These are phyloP conservation scores for Ophiosphaerella herpotricha DNA, from an alignment of 2,329 filamentous ascomycete genomes.

Conservation along the genomic window DNA sequence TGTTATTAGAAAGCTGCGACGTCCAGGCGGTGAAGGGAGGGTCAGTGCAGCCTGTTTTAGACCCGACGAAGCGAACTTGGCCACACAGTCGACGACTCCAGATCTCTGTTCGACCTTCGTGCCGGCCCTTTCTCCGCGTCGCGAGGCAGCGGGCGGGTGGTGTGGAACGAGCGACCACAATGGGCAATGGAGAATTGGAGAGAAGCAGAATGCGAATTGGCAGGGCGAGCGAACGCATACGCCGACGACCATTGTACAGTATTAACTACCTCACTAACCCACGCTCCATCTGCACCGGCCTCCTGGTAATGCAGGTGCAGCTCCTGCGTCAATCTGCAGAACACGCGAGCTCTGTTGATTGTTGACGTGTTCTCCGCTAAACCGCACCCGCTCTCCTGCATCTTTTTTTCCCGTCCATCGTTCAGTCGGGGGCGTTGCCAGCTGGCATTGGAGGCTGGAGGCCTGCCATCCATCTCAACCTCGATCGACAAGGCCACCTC, in stretches of 20 bases:
- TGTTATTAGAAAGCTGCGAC: constrained; percentile 35
- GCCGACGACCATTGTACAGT: constrained; percentile 27
- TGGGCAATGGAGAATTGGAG: constrained; percentile 27
- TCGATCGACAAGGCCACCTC: constrained; percentile 21
- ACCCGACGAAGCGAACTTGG: constrained; percentile 33
- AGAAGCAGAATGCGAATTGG: constrained; percentile 10
- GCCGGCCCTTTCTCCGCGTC: constrained; percentile 15
- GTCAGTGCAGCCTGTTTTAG: constrained; percentile 44
- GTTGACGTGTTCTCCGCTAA: constrained; percentile 44
- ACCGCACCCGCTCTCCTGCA: constrained; percentile 36
- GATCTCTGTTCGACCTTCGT: constrained; percentile 17
- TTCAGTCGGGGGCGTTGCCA: constrained; percentile 42
- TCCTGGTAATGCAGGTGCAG: constrained; percentile 44
- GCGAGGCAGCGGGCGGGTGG: constrained; percentile 21
- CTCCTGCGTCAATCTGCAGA: constrained; percentile 48
- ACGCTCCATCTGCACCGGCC: constrained; percentile 33
- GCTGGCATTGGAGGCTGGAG: constrained; percentile 40
- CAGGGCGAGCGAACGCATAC: constrained; percentile 30
- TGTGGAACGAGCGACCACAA: constrained; percentile 21
- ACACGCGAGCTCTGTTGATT: constrained; percentile 39
- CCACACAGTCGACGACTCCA: constrained; percentile 21
- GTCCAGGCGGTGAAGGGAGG: constrained; percentile 45
- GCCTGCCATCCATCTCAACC: constrained; percentile 22
- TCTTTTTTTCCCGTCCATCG: constrained; percentile 30
- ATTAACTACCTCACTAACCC: constrained; percentile 28